Conservation (phyloP, 352 stramenopile genomes). For the Pythium apleroticum region DNA sequence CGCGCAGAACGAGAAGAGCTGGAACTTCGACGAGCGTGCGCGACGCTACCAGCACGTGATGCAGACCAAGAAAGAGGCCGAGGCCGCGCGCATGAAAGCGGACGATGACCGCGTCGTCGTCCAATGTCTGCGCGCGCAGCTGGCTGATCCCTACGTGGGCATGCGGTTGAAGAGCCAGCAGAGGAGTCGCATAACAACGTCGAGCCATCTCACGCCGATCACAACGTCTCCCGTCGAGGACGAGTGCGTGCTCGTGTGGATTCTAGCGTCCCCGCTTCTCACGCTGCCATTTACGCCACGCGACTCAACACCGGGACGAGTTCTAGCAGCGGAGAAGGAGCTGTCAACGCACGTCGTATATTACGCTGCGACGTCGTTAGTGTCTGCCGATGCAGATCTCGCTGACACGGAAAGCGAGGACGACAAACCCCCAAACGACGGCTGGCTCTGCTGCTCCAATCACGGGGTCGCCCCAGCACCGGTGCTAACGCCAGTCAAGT, state of each 20-base stretch:
- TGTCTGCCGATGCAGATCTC: background rate
- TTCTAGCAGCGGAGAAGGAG: slow-evolving; percentile 52
- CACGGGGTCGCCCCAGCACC: slow-evolving; percentile 45
- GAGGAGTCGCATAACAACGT: background rate
- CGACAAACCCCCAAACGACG: slow-evolving; percentile 36
- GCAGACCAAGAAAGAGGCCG: slow-evolving; percentile 51
- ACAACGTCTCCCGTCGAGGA: background rate
- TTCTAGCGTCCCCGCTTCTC: slow-evolving; percentile 46
- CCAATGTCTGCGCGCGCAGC: slow-evolving; percentile 30
- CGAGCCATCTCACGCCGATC: slow-evolving; percentile 6
- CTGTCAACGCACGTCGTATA: slow-evolving; percentile 70
- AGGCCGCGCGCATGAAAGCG: slow-evolving; percentile 39
- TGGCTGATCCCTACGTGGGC: slow-evolving; percentile 44
- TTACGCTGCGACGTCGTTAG: slow-evolving; percentile 46
- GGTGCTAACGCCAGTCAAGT: slow-evolving; percentile 33
- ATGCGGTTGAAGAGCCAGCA: slow-evolving; percentile 1
- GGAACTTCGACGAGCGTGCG: slow-evolving; percentile 64
- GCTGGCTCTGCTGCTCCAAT: slow-evolving; percentile 57
- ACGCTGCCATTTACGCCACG: slow-evolving; percentile 56
- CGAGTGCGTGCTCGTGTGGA: slow-evolving; percentile 42
- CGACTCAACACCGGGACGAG: slow-evolving; percentile 22
- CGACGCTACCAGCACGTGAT: slow-evolving; percentile 52
- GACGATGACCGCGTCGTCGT: slow-evolving; percentile 36
- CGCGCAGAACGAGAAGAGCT: slow-evolving; percentile 52
- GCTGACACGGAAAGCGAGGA: background rate